Conservation (phyloP, 2,329 filamentous ascomycete species). For the Periconia sp. region DNA sequence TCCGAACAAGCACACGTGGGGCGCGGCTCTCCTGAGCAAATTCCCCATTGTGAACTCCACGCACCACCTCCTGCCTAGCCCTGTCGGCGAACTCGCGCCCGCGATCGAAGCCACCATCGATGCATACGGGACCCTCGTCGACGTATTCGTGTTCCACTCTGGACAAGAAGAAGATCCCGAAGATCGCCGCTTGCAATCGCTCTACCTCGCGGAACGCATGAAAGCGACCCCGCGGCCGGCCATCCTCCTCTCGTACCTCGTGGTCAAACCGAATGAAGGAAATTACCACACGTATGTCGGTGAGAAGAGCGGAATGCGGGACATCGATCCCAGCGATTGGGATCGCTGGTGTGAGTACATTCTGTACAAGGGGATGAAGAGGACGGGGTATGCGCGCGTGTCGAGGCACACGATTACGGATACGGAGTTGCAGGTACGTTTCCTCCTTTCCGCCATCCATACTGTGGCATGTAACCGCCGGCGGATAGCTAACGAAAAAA, state of each 20-base stretch:
- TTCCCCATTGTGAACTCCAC: slow-evolving; percentile 98
- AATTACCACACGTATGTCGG: slow-evolving; percentile 98
- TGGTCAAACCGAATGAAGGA: slow-evolving; percentile 84
- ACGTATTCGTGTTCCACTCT: slow-evolving; percentile 98
- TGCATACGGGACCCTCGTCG: slow-evolving; percentile 84
- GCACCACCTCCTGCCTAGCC: slow-evolving; percentile 90
- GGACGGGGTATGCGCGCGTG: slow-evolving; percentile 86
- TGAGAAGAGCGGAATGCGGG: slow-evolving; percentile 83
- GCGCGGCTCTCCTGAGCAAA: slow-evolving; percentile 86
- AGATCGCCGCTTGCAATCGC: slow-evolving; percentile 81
- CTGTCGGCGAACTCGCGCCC: slow-evolving; percentile 90
- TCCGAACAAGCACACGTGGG: slow-evolving; percentile 99
- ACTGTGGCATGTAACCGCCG: no score
- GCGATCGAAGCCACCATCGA: slow-evolving; percentile 96
- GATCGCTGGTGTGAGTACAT: slow-evolving; percentile 99
- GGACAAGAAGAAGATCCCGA: slow-evolving; percentile 96
- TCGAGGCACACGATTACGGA: slow-evolving; percentile 92
- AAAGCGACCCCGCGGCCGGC: slow-evolving; percentile 75
- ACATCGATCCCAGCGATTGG: slow-evolving; percentile 91
- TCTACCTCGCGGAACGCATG: slow-evolving; percentile 89
- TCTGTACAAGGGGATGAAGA: slow-evolving; percentile 83
- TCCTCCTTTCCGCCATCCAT: not conserved
- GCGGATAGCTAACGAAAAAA: not conserved
- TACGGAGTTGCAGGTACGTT: slow-evolving; percentile 82
- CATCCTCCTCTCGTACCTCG: slow-evolving; percentile 87